Conservation (phyloP, 2,329 filamentous ascomycete genomes). For the Cytospora leucostoma region DNA sequence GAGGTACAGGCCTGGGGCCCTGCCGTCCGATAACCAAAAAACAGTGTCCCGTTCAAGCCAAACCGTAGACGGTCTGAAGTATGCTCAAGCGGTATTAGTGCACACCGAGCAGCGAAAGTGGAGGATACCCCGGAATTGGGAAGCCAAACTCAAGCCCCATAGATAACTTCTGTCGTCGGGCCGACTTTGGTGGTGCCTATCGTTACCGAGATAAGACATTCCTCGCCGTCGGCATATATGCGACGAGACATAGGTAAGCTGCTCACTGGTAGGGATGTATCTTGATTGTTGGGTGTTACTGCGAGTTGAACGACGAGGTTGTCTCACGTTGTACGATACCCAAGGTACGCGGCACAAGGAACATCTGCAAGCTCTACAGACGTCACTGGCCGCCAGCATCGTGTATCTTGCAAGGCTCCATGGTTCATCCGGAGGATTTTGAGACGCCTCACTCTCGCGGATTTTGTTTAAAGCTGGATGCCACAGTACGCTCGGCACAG, state of each 20-base stretch:
- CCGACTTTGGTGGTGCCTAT: background rate
- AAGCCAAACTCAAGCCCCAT: background rate
- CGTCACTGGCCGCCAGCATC: background rate
- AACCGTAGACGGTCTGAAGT: background rate
- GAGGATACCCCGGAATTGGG: background rate
- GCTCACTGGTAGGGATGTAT: background rate
- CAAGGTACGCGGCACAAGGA: background rate
- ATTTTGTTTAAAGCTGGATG: background rate
- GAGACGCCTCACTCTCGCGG: background rate
- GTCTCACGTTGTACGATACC: background rate
- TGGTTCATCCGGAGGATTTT: background rate
- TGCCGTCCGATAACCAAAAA: constrained; percentile 1
- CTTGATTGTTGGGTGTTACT: background rate
- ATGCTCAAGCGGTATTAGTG: background rate
- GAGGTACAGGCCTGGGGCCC: background rate
- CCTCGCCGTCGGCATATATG: background rate
- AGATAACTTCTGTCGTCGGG: background rate
- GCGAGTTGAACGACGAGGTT: background rate
- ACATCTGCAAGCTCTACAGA: background rate
- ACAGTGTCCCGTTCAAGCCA: background rate
- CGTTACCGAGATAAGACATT: background rate
- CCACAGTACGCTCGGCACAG: background rate
- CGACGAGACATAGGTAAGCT: background rate
- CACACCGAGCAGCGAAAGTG: background rate
- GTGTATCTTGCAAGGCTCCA: background rate